A percentile compares a stretch with the other conserved stretches of the same genome.
Evolutionary conservation across 768 basidiomycete species (phyloP).

Genomic region (Trametes gibbosa): DNA sequence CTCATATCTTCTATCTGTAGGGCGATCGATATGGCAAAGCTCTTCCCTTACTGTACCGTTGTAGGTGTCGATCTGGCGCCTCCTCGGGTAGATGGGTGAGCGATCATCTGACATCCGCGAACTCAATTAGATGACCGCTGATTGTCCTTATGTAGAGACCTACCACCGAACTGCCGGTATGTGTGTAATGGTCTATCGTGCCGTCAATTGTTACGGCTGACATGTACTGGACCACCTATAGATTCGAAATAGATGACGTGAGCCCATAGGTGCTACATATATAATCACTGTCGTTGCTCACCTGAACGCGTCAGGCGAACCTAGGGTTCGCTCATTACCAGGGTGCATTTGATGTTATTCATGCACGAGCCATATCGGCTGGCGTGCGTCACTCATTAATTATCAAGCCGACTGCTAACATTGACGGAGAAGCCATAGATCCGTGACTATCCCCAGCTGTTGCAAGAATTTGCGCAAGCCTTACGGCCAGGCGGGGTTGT

Average conservation of each 20-base stretch:
- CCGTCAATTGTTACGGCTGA: not conserved
- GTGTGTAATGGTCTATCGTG: conserved; percentile 5
- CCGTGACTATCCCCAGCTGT: conserved; percentile 28
- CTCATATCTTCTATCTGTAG: conserved; percentile 16
- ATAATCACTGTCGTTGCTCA: not conserved
- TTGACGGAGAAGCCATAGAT: conserved; percentile 23
- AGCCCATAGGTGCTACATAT: conserved; percentile 2
- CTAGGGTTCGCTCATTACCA: conserved; percentile 34
- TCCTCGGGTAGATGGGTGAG: conserved; percentile 26
- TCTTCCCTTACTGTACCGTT: conserved; percentile 34
- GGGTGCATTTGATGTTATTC: conserved; percentile 32
- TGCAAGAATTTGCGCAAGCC: conserved; percentile 27
- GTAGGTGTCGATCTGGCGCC: conserved; percentile 35
- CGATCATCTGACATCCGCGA: not conserved
- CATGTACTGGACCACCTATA: conserved; percentile 4
- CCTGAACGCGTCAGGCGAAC: conserved; percentile 25
- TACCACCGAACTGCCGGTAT: conserved; percentile 32
- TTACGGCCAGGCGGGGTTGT: conserved; percentile 33
- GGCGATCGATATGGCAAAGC: conserved; percentile 34
- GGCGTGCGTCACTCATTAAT: conserved; percentile 25
- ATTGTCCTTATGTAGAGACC: conserved; percentile 13
- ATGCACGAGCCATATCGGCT: conserved; percentile 29
- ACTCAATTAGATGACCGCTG: not conserved
- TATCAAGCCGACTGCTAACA: not conserved
- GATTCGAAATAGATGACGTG: conserved; percentile 38